Evolutionary conservation across 1,284 basidiomycete genomes (phyloP), one percentile per base, ranked within the genome.

Genomic region (Heterobasidion irregulare): DNA sequence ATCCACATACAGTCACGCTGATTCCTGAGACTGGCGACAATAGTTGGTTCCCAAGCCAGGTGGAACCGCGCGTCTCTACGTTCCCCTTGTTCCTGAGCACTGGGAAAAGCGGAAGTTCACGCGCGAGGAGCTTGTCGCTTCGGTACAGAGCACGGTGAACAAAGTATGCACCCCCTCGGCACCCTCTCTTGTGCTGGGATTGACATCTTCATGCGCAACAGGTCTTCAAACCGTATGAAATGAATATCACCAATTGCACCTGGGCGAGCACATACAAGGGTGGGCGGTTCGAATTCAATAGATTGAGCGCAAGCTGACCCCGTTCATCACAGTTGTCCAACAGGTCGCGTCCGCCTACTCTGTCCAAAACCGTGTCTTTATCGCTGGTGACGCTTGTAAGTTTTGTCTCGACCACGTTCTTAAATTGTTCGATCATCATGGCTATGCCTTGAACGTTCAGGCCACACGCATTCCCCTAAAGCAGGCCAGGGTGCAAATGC

Each of bases 381-480:
- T 92, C 58, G 86, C 83, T 1, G 89, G 89, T 1, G 87, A 90
- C 68, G 86, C 85, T 2, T 90, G 26, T 26, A 26, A 26, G 26
- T 26, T 6, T 26, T 6, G 26, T 26, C 26, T 5, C 3, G 4
- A 26, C 4, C 6, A 26, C 26, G 26, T 26, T 15, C 43, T 13
- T 44, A 7, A 16, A 6, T 13, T 16, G 43, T 44, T 13, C 4
- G 43, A 15, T 15, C 8, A 44, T 16, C 16, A 15, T 44, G 43
- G 5, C 13, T 16, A 13, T 44, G 43, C 13, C 43, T 44, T 15
- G 43, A 15, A 16, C 43, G 16, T 44, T 13, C 4, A 44, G 43
- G 84, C 62, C 91, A 93, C 64, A 93, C 91, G 0, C 91, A 93
- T 68, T 91, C 88, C 0, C 90, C 90, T 0, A 92, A 82, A 61